Evolutionary conservation across 371 early-diverging fungal genomes (phyloP).

Genomic region (Zychaea mexicana): DNA sequence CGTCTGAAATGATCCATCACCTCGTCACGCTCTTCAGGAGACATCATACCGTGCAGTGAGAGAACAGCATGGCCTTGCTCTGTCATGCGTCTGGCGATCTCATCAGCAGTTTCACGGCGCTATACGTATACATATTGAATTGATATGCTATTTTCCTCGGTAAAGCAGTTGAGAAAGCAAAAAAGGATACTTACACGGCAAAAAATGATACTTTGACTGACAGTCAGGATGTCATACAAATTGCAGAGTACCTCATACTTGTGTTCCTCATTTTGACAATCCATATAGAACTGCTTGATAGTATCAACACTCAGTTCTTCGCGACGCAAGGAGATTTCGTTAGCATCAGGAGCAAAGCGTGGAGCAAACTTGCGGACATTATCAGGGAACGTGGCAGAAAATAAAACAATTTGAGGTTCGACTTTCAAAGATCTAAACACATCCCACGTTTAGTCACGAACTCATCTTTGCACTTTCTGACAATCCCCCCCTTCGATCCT

Average conservation of each 20-base stretch:
- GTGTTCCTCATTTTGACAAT: constrained; percentile 78
- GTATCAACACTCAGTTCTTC: constrained; percentile 94
- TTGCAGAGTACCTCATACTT: constrained; percentile 85
- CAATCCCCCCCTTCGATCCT: too few relatives aligned
- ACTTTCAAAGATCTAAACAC: constrained; percentile 58
- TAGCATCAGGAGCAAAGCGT: constrained; percentile 82
- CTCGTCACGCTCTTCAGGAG: constrained; percentile 82
- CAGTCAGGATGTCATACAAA: constrained; percentile 90
- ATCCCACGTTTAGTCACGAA: constrained; percentile 73
- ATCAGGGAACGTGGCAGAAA: constrained; percentile 97
- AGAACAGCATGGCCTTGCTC: constrained; percentile 85
- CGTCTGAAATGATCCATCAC: constrained; percentile 93
- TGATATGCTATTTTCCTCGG: background rate
- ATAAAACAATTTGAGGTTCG: constrained; percentile 84
- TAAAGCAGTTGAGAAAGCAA: too few relatives aligned
- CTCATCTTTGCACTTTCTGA: too few relatives aligned
- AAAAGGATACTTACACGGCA: constrained; percentile 74
- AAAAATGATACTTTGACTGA: constrained; percentile 98
- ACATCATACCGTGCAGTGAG: constrained; percentile 89
- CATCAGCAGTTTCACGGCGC: constrained; percentile 84
- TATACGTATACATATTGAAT: constrained; percentile 20
- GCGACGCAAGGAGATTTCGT: constrained; percentile 82
- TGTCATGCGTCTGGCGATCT: constrained; percentile 76
- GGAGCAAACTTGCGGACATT: constrained; percentile 79
- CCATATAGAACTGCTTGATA: constrained; percentile 98